Conservation (phyloP, 176 grass and related monocot genomes). For the Urochloa ruziziensis region DNA sequence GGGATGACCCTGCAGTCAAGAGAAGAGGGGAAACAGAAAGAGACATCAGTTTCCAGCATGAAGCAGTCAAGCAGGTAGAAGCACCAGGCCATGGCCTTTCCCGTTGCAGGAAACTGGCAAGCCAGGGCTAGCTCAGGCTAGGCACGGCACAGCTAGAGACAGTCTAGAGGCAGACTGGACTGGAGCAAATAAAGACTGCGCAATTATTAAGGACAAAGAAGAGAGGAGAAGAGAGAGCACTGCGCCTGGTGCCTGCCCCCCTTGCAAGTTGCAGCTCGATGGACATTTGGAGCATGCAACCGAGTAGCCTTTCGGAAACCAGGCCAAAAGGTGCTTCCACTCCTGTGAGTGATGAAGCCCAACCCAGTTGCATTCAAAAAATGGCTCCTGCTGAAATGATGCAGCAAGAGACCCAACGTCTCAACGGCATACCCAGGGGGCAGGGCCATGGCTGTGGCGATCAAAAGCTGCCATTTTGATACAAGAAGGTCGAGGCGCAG, state of each 20-base stretch:
- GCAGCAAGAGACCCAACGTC: constrained; percentile 10
- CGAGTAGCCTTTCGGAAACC: constrained; percentile 40
- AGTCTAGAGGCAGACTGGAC: background rate
- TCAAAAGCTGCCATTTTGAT: constrained; percentile 53
- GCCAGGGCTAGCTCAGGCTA: background rate
- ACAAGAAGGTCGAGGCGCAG: constrained; percentile 42
- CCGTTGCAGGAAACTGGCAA: constrained; percentile 34
- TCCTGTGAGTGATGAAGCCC: constrained; percentile 26
- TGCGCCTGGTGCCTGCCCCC: background rate
- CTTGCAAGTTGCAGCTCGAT: constrained; percentile 17
- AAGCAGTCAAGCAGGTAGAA: constrained; percentile 42
- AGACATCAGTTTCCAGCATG: constrained; percentile 44
- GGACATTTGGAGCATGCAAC: constrained; percentile 34
- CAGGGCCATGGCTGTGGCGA: constrained; percentile 12
- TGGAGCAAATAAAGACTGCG: constrained; percentile 38
- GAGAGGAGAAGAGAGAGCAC: constrained; percentile 11
- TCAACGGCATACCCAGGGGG: background rate
- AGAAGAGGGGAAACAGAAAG: constrained; percentile 38
- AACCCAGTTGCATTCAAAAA: constrained; percentile 43
- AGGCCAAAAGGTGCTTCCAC: constrained; percentile 40
- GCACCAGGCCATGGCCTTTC: constrained; percentile 18
- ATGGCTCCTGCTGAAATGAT: constrained; percentile 31
- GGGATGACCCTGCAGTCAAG: constrained; percentile 69
- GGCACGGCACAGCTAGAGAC: background rate
- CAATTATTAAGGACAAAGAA: constrained; percentile 24